phyloP scores from a whole-genome alignment of 2,329 filamentous ascomycete species.

The Epichloe brachyelytri region DNA sequence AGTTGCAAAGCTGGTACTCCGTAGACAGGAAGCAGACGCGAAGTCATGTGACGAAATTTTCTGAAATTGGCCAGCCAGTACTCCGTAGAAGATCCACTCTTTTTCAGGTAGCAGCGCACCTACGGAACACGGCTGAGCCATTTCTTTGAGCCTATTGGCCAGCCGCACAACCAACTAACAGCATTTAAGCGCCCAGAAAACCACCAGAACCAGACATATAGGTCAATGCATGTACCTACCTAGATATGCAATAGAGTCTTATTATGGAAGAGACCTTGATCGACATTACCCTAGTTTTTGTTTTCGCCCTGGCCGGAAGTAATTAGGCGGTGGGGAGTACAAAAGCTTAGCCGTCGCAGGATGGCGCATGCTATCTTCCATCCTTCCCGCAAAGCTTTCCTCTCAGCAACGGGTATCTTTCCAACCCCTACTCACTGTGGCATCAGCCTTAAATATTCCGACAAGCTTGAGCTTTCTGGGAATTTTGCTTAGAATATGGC shows the following conservation, averaged over 20 bases:
- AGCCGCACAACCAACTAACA: neutral
- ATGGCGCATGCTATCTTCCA: neutral
- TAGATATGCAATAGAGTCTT: neutral
- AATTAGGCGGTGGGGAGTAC: neutral
- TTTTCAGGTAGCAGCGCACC: neutral
- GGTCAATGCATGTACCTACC: neutral
- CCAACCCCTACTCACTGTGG: neutral
- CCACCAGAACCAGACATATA: neutral
- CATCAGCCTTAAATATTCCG: neutral
- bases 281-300: neutral
- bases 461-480: neutral
- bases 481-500: conserved; percentile 25
- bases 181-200: conserved; percentile 3
- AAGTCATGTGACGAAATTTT: conserved; percentile 3
- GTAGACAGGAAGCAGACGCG: neutral
- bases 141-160: neutral
- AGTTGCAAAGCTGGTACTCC: neutral
- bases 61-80: neutral
- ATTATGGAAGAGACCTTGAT: neutral
- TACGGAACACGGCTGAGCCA: neutral
- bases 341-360: neutral
- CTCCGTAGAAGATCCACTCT: neutral
- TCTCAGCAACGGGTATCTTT: neutral
- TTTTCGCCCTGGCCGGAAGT: neutral
- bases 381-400: conserved; percentile 1